phyloP scores from a whole-genome alignment of 768 basidiomycete genomes.

The Leccinellum luteum region DNA sequence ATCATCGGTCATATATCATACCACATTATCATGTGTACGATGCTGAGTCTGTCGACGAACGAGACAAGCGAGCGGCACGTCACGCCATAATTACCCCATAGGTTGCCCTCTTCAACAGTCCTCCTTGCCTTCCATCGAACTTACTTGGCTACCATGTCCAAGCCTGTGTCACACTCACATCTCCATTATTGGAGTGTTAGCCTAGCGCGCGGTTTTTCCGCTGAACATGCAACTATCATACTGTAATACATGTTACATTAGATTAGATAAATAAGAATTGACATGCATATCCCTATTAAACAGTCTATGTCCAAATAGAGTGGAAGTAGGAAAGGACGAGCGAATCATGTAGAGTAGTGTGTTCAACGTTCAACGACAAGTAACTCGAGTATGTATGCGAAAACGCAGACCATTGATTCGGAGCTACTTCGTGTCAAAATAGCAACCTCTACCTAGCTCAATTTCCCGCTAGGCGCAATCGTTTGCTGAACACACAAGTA shows the following conservation, averaged over 20 bases:
- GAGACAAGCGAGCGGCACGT: too few species aligned
- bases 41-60: too few species aligned
- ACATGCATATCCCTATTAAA: too few species aligned
- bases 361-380: neutral
- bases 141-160: neutral
- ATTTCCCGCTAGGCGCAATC: neutral
- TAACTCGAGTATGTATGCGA: neutral
- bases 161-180: neutral
- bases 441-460: neutral
- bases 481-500: neutral
- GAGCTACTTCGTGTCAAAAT: neutral
- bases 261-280: neutral
- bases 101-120: too few species aligned
- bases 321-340: neutral
- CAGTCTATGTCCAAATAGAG: neutral
- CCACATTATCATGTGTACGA: too few species aligned
- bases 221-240: neutral
- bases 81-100: too few species aligned
- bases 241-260: neutral
- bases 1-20: too few species aligned
- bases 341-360: neutral
- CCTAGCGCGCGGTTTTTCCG: neutral
- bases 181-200: neutral
- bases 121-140: neutral
- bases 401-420: too few species aligned